phyloP scores from a whole-genome alignment of 192 early-diverging fungal species.

The Coemansia biformis region DNA sequence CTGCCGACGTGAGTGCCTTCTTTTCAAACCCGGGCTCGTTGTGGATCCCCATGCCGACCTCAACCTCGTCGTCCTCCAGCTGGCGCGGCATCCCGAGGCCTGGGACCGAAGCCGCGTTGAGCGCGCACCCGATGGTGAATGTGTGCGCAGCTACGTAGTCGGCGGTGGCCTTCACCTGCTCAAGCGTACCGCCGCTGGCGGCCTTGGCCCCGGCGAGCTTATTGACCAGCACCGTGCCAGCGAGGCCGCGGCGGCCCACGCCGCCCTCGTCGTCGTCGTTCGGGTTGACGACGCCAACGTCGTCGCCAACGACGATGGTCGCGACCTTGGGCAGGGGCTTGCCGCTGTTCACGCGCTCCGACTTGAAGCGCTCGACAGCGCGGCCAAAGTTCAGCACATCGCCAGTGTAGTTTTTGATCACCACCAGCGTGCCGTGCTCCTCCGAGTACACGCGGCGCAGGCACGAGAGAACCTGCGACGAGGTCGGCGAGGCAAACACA shows the following conservation, averaged over 20 bases:
- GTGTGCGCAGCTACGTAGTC: constrained; percentile 56
- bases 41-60: constrained; percentile 82
- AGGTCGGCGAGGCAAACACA: constrained; percentile 82
- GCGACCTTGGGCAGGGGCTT: constrained; percentile 53
- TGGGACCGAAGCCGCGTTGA: constrained; percentile 70
- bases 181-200: constrained; percentile 54
- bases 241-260: constrained; percentile 74
- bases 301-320: constrained; percentile 77
- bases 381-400: constrained; percentile 75
- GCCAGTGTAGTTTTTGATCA: constrained; percentile 89
- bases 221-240: constrained; percentile 71
- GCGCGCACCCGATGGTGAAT: constrained; percentile 75
- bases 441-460: constrained; percentile 58
- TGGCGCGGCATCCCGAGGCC: constrained; percentile 54
- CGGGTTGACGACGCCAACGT: constrained; percentile 68
- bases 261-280: constrained; percentile 55
- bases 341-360: constrained; percentile 55
- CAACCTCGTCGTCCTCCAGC: constrained; percentile 54
- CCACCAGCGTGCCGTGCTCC: constrained; percentile 63
- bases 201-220: constrained; percentile 77
- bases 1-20: constrained; percentile 47
- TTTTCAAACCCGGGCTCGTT: constrained; percentile 73
- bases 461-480: constrained; percentile 71
- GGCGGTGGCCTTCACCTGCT: constrained; percentile 53
- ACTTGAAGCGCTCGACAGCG: constrained; percentile 73